Percentiles rank a stretch among this genome's conserved stretches.
Evolutionary conservation across 345 rosid species (phyloP).

Genomic region (Bruguiera parviflora): DNA sequence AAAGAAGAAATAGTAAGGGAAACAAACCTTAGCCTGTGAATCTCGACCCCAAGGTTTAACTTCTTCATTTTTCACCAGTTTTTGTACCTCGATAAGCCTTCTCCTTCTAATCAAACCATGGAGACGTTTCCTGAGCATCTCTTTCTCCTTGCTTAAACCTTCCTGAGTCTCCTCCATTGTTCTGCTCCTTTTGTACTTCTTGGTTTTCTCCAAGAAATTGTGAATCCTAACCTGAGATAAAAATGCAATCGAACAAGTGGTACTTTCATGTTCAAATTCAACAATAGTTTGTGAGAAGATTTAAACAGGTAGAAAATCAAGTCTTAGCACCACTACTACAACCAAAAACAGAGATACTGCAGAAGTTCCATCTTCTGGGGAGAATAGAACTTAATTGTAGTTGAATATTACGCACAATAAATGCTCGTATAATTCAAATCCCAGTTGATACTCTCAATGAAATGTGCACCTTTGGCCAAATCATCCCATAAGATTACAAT

Average conservation of each 20-base stretch:
- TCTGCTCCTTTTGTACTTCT: constrained; percentile 44
- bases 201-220: constrained; percentile 67
- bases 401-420: neutral
- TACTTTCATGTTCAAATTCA: neutral
- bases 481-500: too few species aligned
- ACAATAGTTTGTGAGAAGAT: neutral
- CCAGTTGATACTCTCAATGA: too few species aligned
- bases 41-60: constrained; percentile 79
- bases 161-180: constrained; percentile 41
- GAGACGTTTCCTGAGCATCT: constrained; percentile 63
- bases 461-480: too few species aligned
- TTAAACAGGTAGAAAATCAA: neutral
- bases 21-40: constrained; percentile 80
- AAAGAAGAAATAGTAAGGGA: constrained; percentile 5
- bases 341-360: neutral
- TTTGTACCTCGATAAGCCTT: constrained; percentile 57
- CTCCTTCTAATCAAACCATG: constrained; percentile 71
- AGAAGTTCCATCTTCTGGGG: neutral
- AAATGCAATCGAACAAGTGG: constrained; percentile 9
- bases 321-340: neutral
- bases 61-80: constrained; percentile 66
- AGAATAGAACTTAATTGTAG: neutral
- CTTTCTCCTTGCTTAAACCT: constrained; percentile 49
- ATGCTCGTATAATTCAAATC: neutral
- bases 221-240: constrained; percentile 70